A percentile compares a stretch with the other conserved stretches of the same genome.
phyloP scores from a whole-genome alignment of 257 asterid species.

The Prunella vulgaris region DNA sequence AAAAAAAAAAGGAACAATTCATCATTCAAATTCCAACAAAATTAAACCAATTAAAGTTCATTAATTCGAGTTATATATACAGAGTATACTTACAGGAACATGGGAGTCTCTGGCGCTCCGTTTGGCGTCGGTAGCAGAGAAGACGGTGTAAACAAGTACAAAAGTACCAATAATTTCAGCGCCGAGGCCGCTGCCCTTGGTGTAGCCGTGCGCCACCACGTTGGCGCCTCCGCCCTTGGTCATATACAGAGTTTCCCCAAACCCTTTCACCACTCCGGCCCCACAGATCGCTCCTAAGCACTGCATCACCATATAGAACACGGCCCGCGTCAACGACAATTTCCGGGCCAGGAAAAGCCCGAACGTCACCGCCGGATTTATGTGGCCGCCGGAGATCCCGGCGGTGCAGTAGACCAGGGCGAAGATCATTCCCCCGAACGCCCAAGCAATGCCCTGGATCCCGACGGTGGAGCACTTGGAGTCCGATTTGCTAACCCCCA shows the following conservation, averaged over 20 bases:
- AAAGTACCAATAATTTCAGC: conserved; percentile 43
- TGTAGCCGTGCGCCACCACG: conserved; percentile 32
- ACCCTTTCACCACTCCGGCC: conserved; percentile 42
- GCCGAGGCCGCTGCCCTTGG: conserved; percentile 44
- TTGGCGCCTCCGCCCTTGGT: conserved; percentile 45
- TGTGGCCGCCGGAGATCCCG: conserved; percentile 47
- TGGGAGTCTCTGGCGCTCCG: conserved; percentile 50
- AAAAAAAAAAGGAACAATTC: no score
- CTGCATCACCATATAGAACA: conserved; percentile 42
- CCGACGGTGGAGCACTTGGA: conserved; percentile 46
- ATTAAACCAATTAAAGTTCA: background rate
- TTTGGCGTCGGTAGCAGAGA: conserved; percentile 50
- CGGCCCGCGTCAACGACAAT: conserved; percentile 33
- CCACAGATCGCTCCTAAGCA: conserved; percentile 44
- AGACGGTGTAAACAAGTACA: conserved; percentile 40
- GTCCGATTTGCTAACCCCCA: conserved; percentile 37
- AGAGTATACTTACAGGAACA: conserved; percentile 32
- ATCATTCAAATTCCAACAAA: background rate
- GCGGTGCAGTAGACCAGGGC: conserved; percentile 54
- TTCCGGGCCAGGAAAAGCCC: conserved; percentile 42
- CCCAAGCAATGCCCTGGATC: conserved; percentile 53
- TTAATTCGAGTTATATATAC: background rate
- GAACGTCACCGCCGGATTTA: conserved; percentile 42
- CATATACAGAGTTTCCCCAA: conserved; percentile 29
- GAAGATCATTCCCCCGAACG: conserved; percentile 51